These are phyloP conservation scores for Plantago ovata DNA, from an alignment of 257 asterid genomes.

Conservation along the genomic window DNA sequence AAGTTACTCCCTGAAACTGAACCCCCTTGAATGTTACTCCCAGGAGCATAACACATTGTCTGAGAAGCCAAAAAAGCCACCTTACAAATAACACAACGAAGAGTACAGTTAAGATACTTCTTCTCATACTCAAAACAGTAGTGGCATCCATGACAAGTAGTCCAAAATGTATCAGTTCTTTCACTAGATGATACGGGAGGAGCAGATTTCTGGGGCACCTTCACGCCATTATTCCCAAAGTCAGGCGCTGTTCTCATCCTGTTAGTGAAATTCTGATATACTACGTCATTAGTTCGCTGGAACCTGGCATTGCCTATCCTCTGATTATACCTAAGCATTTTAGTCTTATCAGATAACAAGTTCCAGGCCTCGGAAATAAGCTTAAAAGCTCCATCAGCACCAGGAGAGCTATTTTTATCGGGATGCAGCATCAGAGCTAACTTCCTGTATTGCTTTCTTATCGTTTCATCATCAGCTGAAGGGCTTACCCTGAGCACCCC, in stretches of 20 bases:
- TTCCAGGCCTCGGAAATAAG: slow-evolving; percentile 4
- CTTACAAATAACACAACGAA: background rate
- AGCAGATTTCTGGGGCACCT: slow-evolving; percentile 7
- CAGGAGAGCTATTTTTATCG: background rate
- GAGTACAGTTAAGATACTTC: slow-evolving; percentile 7
- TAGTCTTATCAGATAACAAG: background rate
- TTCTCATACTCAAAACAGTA: background rate
- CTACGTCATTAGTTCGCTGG: background rate
- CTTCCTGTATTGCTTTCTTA: slow-evolving; percentile 8
- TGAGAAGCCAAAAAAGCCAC: slow-evolving; percentile 3
- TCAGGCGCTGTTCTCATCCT: background rate
- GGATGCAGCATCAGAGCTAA: slow-evolving; percentile 13
- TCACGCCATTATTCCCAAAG: background rate
- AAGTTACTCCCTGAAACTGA: too few species aligned
- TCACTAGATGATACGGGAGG: background rate
- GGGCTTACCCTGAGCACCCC: background rate
- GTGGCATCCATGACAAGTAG: background rate
- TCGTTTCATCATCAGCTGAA: background rate
- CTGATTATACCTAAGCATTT: slow-evolving; percentile 1
- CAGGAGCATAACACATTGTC: background rate
- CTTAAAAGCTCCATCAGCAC: slow-evolving; percentile 9
- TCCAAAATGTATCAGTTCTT: background rate
- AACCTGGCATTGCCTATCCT: background rate
- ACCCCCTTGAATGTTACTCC: too few species aligned
- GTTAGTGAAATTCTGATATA: background rate